These are phyloP conservation scores for Pichia sp. DNA, from an alignment of 1,139 yeast genomes.

Conservation along the genomic window DNA sequence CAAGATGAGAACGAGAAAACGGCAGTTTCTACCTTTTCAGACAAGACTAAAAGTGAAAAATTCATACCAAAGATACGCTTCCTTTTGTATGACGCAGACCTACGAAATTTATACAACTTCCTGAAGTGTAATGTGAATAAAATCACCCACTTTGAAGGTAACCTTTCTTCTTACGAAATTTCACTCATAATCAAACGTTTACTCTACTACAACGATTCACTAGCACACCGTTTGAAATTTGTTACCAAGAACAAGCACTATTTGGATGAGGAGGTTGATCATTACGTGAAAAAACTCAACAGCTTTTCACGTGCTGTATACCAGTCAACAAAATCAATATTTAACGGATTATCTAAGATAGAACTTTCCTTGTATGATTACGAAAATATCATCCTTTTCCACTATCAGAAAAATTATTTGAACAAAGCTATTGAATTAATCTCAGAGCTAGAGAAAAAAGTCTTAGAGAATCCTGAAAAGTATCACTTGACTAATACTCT, in stretches of 20 bases:
- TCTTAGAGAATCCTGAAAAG: background rate
- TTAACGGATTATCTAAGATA: slow-evolving; percentile 1
- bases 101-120: slow-evolving; percentile 8
- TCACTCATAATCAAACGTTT: slow-evolving; percentile 17
- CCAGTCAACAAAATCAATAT: slow-evolving; percentile 8
- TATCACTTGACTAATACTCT: slow-evolving; percentile 24
- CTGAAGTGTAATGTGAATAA: slow-evolving; percentile 7
- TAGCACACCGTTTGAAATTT: slow-evolving; percentile 9
- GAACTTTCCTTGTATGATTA: slow-evolving; percentile 22
- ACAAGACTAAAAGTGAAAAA: background rate
- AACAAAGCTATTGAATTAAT: slow-evolving; percentile 22
- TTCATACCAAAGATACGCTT: background rate
- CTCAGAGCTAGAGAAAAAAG: slow-evolving; percentile 20
- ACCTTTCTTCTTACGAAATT: slow-evolving; percentile 8
- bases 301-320: slow-evolving; percentile 1
- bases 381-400: slow-evolving; percentile 25
- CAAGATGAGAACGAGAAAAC: background rate
- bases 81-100: slow-evolving; percentile 3
- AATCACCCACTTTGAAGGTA: background rate
- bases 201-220: background rate
- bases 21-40: background rate
- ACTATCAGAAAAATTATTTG: slow-evolving; percentile 17
- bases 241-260: slow-evolving; percentile 7
- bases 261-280: background rate
- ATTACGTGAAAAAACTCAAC: background rate